Evolutionary conservation across 495 filamentous ascomycete species (phyloP).

Genomic region (Penicillium paradoxum): DNA sequence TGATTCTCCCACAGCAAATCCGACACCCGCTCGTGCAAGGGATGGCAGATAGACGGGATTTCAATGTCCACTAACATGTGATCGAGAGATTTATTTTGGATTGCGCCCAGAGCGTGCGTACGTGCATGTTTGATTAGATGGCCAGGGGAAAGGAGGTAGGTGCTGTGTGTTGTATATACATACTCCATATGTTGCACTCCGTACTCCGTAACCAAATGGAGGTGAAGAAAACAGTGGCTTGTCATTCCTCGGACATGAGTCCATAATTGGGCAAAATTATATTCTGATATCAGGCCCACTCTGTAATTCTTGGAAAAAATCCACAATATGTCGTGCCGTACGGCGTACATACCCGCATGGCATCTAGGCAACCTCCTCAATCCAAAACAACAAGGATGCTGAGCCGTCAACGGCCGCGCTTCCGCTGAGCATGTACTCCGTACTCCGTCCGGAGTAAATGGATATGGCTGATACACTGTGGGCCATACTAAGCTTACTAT

Average conservation of each 20-base stretch:
- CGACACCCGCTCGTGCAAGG: slow-evolving; percentile 14
- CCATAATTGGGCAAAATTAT: too few species aligned
- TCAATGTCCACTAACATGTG: background rate
- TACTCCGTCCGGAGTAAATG: background rate
- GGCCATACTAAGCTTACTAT: background rate
- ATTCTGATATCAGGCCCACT: too few species aligned
- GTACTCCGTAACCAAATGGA: too few species aligned
- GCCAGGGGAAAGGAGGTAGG: background rate
- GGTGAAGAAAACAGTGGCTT: background rate
- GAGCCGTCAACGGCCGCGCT: background rate
- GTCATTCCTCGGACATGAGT: too few species aligned
- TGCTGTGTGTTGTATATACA: too few species aligned
- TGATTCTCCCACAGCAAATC: slow-evolving; percentile 6
- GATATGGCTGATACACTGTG: background rate
- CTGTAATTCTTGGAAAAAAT: too few species aligned
- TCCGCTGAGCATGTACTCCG: background rate
- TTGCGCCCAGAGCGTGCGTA: background rate
- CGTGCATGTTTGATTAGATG: background rate
- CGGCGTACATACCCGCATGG: background rate
- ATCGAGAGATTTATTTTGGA: background rate
- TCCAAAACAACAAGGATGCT: background rate
- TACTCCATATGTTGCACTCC: too few species aligned
- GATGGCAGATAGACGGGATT: slow-evolving; percentile 18
- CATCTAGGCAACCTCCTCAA: background rate
- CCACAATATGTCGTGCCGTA: background rate